Evolutionary conservation across 2,329 filamentous ascomycete species (phyloP), one percentile per base, ranked within the genome.

Genomic region (Epichloe aotearoae): DNA sequence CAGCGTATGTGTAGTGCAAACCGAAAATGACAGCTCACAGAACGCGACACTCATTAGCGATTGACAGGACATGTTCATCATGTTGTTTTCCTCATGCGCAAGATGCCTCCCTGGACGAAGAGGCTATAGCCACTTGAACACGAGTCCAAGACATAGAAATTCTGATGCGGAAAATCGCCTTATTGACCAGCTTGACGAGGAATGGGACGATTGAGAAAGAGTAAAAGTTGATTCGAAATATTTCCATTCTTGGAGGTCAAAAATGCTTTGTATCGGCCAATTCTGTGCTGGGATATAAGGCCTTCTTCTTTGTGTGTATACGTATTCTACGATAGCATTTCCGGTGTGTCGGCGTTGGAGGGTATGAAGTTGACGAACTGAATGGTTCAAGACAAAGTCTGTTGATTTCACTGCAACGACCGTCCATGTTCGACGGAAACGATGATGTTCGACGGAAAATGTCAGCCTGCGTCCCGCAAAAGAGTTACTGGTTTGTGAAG

Each of bases 131-230:
- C 73, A 81, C 41, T 70, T 90, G 23, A 76, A 76, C 38, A 68
- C 73, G 14, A 78, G 75, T 46, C 71, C 75, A 11, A 74, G 65
- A 51, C 67, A 70, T 54, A 64, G 73, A 58, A 72, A 72, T 60
- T 66, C 74, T 51, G 91, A 96, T 53, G 90, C 89, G 50, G 93
- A 97, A 69, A 96, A 97, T 66, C 74, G 89, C 55, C 70, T 97
- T 59, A 97, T 98, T 65, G 91, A 97, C 66, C 88, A 96, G 67
- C 74, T 96, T 53, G 93, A 97, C 61, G 91, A 97, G 66, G 90
- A 96, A 64, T 97, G 91, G 91, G 90, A 96, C 59, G 90, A 95
- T 56, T 83, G 61, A 50, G 10, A 4, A 10, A 47, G 14, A 30
- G 26, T 30, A 1, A 30, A 30, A 30, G 26, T 4, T 4, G 26